Evolutionary conservation across 768 basidiomycete genomes (phyloP).

Genomic region (Boletus subcaerulescens): DNA sequence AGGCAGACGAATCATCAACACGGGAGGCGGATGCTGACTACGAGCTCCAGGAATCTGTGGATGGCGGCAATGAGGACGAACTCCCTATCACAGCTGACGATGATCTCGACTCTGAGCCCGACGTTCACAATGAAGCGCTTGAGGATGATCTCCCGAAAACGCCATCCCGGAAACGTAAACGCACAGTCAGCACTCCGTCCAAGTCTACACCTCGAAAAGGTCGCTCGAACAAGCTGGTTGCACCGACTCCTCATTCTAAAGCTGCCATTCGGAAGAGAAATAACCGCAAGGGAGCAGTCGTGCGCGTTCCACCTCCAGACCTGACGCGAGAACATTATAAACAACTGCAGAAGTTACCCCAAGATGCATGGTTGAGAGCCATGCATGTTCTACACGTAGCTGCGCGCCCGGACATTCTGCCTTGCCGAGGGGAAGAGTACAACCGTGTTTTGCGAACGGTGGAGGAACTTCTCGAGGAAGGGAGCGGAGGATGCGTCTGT

Average conservation of each 20-base stretch:
- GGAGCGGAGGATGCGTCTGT: constrained; percentile 96
- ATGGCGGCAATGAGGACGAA: constrained; percentile 21
- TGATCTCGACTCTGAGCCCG: constrained; percentile 26
- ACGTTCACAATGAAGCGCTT: constrained; percentile 24
- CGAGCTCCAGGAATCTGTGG: constrained; percentile 19
- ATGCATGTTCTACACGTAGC: constrained; percentile 94
- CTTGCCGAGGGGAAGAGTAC: constrained; percentile 88
- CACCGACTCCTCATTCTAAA: constrained; percentile 77
- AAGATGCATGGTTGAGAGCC: constrained; percentile 81
- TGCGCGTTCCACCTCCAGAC: constrained; percentile 37
- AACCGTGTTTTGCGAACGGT: constrained; percentile 70
- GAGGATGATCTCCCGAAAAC: constrained; percentile 42
- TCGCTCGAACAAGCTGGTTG: constrained; percentile 42
- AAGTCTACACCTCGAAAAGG: constrained; percentile 36
- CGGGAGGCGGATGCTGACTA: constrained; percentile 21
- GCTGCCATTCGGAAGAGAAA: constrained; percentile 53
- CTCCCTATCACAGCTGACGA: constrained; percentile 11
- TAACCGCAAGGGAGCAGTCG: constrained; percentile 25
- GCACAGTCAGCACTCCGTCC: constrained; percentile 25
- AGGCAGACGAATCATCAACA: constrained; percentile 22
- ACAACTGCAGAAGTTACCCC: constrained; percentile 50
- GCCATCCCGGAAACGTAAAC: constrained; percentile 54
- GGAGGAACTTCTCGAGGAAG: constrained; percentile 84
- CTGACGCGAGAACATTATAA: constrained; percentile 36
- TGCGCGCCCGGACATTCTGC: constrained; percentile 83